Conservation (phyloP, 2,329 filamentous ascomycete genomes). For the Aspergillus floridensis region DNA sequence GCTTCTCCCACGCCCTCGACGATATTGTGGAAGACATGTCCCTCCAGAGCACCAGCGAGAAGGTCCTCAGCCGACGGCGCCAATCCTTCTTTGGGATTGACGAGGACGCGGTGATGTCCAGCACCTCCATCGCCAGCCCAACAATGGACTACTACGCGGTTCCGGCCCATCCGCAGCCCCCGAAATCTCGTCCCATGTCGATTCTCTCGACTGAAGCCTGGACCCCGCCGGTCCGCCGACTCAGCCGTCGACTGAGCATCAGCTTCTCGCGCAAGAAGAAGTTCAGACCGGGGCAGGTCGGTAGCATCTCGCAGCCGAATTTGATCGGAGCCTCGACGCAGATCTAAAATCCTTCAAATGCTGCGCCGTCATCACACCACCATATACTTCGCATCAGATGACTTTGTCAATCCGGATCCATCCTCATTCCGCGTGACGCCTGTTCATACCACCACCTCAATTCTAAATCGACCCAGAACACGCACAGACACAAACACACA, state of each 20-base stretch:
- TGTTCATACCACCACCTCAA: not conserved
- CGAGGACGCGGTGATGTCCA: slow-evolving; percentile 9
- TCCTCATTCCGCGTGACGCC: not conserved
- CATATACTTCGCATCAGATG: not conserved
- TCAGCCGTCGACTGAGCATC: slow-evolving; percentile 28
- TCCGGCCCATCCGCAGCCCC: slow-evolving; percentile 17
- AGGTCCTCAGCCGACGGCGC: slow-evolving; percentile 25
- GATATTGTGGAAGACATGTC: slow-evolving; percentile 37
- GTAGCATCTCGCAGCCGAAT: slow-evolving; percentile 35
- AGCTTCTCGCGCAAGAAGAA: slow-evolving; percentile 24
- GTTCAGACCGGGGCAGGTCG: slow-evolving; percentile 9
- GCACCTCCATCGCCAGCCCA: slow-evolving; percentile 3
- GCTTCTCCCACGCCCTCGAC: slow-evolving; percentile 37
- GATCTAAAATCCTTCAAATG: slow-evolving; percentile 17
- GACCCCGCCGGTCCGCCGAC: slow-evolving; percentile 18
- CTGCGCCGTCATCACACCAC: not conserved
- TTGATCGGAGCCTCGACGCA: slow-evolving; percentile 34
- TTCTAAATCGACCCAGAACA: not conserved
- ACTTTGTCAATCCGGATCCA: not conserved
- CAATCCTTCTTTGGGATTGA: slow-evolving; percentile 26
- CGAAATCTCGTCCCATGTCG: slow-evolving; percentile 23
- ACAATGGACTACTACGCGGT: slow-evolving; percentile 17
- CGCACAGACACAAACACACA: not conserved
- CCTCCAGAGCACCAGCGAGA: slow-evolving; percentile 24
- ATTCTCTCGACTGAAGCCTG: slow-evolving; percentile 25